Evolutionary conservation across 805 yeast genomes (phyloP), one percentile per base, ranked within the genome.

Genomic region (Candida verbasci): DNA sequence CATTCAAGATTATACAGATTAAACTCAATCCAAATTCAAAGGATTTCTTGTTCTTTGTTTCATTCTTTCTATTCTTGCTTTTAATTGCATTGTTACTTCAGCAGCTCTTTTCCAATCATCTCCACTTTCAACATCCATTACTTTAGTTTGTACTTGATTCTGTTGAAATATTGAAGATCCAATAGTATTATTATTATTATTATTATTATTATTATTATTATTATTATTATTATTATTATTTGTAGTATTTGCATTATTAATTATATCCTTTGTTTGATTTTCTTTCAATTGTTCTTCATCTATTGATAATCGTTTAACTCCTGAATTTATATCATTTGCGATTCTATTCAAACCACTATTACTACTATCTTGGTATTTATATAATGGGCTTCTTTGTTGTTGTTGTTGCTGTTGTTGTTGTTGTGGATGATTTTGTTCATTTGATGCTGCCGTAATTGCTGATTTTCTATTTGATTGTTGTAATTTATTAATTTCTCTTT

Each of bases 41-140:
- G 32, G 35, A 12, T 25, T 33, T 25, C 42, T 34, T 14, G 68
- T 56, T 31, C 82, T 69, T 9, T 86, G 86, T 53, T 84, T 84
- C 96, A 88, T 87, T 57, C 82, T 81, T 58, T 86, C 94, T 30
- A 88, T 88, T 48, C 96, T 66, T 0, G 88, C 94, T 55, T 82
- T 85, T 51, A 88, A 72, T 56, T 84, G 91, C 3, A 79, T 75
- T 0, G 96, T 88, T 9, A 87, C 94, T 48, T 85, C 95, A 0
- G 93, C 89, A 0, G 96, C 96, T 33, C 91, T 74, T 46, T 74
- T 77, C 96, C 96, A 88, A 47, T 84, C 80, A 41, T 81, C 88
- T 40, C 76, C 84, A 28, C 61, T 58, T 39, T 68, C 76, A 22
- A 60, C 47, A 29, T 60, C 71, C 33, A 53, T 53, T 3, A 56